These are phyloP conservation scores for Gremmenia infestans DNA, from an alignment of 2,329 filamentous ascomycete genomes.

Conservation along the genomic window DNA sequence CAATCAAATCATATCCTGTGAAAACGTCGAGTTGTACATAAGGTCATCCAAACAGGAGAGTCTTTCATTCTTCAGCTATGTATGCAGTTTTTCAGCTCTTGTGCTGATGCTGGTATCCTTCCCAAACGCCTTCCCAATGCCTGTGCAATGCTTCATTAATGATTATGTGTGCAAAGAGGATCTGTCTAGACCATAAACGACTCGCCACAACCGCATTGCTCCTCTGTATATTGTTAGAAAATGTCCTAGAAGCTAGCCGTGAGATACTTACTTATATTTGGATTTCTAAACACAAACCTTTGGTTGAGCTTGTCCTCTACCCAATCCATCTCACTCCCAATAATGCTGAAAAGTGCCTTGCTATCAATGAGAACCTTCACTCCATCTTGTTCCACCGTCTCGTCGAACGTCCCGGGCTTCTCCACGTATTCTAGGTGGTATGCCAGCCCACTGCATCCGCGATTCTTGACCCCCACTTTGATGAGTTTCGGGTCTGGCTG, in stretches of 20 bases:
- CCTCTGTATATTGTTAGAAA: constrained; percentile 56
- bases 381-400: constrained; percentile 90
- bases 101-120: constrained; percentile 23
- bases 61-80: constrained; percentile 11
- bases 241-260: not conserved
- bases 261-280: constrained; percentile 84
- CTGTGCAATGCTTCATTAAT: constrained; percentile 20
- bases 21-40: not conserved
- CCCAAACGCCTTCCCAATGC: constrained; percentile 29
- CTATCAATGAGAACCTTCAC: constrained; percentile 95
- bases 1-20: not conserved
- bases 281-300: constrained; percentile 91
- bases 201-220: constrained; percentile 93
- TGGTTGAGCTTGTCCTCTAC: constrained; percentile 90
- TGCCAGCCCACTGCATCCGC: constrained; percentile 87
- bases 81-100: constrained; percentile 10
- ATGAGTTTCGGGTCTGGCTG: constrained; percentile 90
- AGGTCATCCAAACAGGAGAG: not conserved
- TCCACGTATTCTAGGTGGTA: constrained; percentile 96
- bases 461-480: constrained; percentile 87
- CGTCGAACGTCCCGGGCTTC: constrained; percentile 81
- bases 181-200: constrained; percentile 73
- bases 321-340: constrained; percentile 99
- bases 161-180: constrained; percentile 3
- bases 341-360: constrained; percentile 96